These are phyloP conservation scores for Scutellaria barbata DNA, from an alignment of 257 asterid genomes.

Conservation along the genomic window DNA sequence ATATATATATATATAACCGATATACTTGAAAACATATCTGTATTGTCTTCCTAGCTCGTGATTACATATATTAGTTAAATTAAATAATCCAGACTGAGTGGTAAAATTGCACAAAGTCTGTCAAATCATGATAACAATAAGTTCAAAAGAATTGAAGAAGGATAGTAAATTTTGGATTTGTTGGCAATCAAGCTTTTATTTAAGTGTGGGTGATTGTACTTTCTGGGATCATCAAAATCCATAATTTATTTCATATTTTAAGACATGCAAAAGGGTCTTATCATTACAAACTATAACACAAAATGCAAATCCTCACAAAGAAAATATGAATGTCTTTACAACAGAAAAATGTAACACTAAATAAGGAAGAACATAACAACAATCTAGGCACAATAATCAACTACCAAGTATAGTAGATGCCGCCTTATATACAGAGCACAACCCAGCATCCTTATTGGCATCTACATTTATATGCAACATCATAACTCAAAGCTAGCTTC, in stretches of 20 bases:
- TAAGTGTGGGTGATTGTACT: no score
- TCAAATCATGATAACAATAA: no score
- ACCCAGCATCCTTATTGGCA: conserved; percentile 28
- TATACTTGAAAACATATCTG: no score
- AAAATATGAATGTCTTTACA: conserved; percentile 3
- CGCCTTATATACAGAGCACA: conserved; percentile 9
- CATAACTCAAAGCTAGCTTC: conserved; percentile 17
- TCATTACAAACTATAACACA: conserved; percentile 6
- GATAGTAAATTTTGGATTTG: no score
- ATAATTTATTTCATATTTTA: not conserved
- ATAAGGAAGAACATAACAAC: not conserved
- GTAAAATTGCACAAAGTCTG: no score
- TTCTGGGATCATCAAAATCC: not conserved
- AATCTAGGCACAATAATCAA: conserved; percentile 3
- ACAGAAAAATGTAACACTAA: not conserved
- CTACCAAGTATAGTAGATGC: conserved; percentile 13
- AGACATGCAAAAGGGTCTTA: not conserved
- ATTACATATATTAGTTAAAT: no score
- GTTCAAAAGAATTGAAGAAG: no score
- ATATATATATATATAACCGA: no score
- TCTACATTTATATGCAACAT: not conserved
- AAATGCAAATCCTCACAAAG: conserved; percentile 21
- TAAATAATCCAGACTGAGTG: no score
- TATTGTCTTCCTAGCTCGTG: no score
- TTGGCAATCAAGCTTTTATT: no score